Base-by-base conservation (phyloP, 1,284 basidiomycete species). In the Testicularia cyperi region DNA sequence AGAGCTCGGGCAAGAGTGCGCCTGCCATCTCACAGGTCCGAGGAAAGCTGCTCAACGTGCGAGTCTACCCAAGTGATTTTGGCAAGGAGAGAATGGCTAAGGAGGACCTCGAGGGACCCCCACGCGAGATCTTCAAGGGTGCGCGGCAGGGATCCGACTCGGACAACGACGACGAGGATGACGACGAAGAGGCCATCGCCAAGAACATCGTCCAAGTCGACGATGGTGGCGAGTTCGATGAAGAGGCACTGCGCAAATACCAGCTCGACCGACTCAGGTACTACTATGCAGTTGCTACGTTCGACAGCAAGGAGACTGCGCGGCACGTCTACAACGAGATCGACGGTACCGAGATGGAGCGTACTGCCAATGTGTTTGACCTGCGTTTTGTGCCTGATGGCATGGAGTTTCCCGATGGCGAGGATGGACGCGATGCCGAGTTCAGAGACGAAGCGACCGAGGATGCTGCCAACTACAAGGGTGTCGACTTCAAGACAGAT, bases 281-380 rank as follows among this genome's bases (percentile, higher is more conserved):
- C 79, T 96, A 91, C 77, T 99, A 98, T 78, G 95, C 95, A 6
- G 84, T 99, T 34, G 86, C 92, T 1, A 89, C 89, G 34, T 97
- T 92, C 75, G 88, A 94, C 71, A 84, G 85, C 7, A 80, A 84
- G 5, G 82, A 85, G 24, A 83, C 90, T 3, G 90, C 94, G 1
- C 81, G 83, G 6, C 86, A 92, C 73, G 84, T 95, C 14, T 88
- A 88, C 77, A 79, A 83, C 39, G 91, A 97, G 75, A 83, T 96
- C 26, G 88, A 97, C 63, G 92, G 91, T 13, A 90, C 94, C 3
- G 95, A 99, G 77, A 84, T 98, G 34, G 95, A 98, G 77, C 86
- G 90, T 21, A 96, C 94, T 0, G 95, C 95, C 5, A 99, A 99
- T 76, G 83, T 96, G 9, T 88, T 99, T 64, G 90, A 99, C 72